Base-by-base conservation (phyloP, 768 basidiomycete genomes). In the Termitomyces eurrhizus region DNA sequence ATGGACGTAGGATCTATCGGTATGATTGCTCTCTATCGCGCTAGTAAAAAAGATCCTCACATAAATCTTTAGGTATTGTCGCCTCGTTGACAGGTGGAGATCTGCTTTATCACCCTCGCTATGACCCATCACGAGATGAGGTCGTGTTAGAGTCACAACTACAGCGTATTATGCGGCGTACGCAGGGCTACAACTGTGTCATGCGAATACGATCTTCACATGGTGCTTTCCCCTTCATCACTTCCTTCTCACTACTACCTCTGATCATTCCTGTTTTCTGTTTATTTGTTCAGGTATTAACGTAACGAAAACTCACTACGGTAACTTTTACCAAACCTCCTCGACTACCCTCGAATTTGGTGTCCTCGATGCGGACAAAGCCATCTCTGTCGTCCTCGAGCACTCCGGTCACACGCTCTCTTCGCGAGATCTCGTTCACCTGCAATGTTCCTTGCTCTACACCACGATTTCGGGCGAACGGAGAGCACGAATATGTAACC, bases 61-160 rank as follows among this genome's bases (percentile, higher is more conserved):
- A 5, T 67, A 51, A 64, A 54, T 51, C 37, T 16, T n/a, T 41
- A 88, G 90, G 89, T 46, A 73, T 80, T 4, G 80, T 95, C 7
- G 70, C 89, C 0, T 86, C 86, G 0, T 70, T 85, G 12, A 93
- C 93, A 7, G 97, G 97, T 14, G 97, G 97, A 21, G 93, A 95
- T 59, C 67, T 96, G 1, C 95, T 90, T 74, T 96, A 89, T 77
- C 90, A 95, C 68, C 97, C 96, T 9, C 83, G 92, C n/a, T 99
- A 93, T 70, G 82, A 88, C 56, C 80, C 84, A 3, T 70, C 73
- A 7, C 82, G 89, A 52, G 94, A 97, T 69, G 80, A 79, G 8
- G 67, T 76, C 8, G 75, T 84, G 6, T 67, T 99, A 13, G 74
- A 80, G n/a, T 88, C 88, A n/a, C 92, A 98, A 66, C 68, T 98